Evolutionary conservation across 768 basidiomycete species (phyloP).

Genomic region (Arthromyces matolae): DNA sequence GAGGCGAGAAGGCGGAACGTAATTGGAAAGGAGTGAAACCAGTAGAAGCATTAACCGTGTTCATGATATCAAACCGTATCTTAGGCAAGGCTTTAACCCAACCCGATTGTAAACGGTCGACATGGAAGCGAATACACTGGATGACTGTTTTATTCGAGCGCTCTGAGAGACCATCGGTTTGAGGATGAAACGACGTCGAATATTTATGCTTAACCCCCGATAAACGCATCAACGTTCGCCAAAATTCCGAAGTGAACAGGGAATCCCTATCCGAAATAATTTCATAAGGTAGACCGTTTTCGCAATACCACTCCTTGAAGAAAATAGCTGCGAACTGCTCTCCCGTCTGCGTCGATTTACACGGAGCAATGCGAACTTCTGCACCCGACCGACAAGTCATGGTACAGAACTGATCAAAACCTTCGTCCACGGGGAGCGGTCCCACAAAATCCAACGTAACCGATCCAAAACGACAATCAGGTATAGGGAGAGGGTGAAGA

Average conservation of each 20-base stretch:
- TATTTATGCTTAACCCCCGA: constrained; percentile 25
- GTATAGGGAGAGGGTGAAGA: neutral
- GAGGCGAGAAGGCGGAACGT: neutral
- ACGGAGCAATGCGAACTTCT: constrained; percentile 18
- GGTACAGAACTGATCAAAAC: too few species aligned
- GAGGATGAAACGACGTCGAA: constrained; percentile 32
- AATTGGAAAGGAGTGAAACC: neutral
- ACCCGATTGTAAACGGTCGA: constrained; percentile 1
- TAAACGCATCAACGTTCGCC: constrained; percentile 17
- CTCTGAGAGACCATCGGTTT: constrained; percentile 32
- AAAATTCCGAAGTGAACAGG: constrained; percentile 29
- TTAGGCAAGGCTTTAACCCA: constrained; percentile 24
- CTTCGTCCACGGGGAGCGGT: too few species aligned
- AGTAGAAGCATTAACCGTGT: too few species aligned
- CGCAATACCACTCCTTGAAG: constrained; percentile 30
- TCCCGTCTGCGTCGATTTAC: constrained; percentile 9
- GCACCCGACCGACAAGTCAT: constrained; percentile 19
- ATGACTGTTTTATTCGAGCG: constrained; percentile 24
- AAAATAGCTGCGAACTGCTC: constrained; percentile 18
- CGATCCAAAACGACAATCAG: too few species aligned
- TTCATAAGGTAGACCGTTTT: constrained; percentile 31
- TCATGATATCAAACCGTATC: constrained; percentile 26
- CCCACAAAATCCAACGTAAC: too few species aligned
- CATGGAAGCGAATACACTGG: neutral
- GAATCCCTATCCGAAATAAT: constrained; percentile 12